These are phyloP conservation scores for Trichoderma citrinoviride DNA, from an alignment of 2,329 filamentous ascomycete genomes.

Conservation along the genomic window DNA sequence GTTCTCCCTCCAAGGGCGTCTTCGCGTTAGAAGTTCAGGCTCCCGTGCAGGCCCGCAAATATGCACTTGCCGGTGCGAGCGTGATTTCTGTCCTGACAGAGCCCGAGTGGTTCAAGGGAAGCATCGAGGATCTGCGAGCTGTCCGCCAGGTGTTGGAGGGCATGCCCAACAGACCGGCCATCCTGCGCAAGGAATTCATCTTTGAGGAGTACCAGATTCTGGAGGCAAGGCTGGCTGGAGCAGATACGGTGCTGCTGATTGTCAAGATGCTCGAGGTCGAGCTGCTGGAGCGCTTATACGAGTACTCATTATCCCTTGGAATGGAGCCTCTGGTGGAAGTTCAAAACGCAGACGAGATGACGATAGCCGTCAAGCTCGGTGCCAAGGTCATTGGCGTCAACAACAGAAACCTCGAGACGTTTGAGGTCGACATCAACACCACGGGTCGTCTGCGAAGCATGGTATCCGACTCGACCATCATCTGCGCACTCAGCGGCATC, in stretches of 20 bases:
- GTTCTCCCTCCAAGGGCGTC: slow-evolving; percentile 91
- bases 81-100: slow-evolving; percentile 98
- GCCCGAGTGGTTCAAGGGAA: slow-evolving; percentile 98
- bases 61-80: slow-evolving; percentile 90
- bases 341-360: slow-evolving; percentile 91
- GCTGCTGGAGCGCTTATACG: slow-evolving; percentile 73
- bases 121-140: slow-evolving; percentile 84
- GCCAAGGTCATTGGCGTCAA: slow-evolving; percentile 95
- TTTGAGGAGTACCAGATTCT: slow-evolving; percentile 99
- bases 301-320: slow-evolving; percentile 82
- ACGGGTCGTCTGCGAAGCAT: slow-evolving; percentile 84
- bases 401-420: slow-evolving; percentile 93
- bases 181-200: slow-evolving; percentile 93
- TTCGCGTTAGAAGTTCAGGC: slow-evolving; percentile 87
- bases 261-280: slow-evolving; percentile 92
- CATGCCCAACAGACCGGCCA: slow-evolving; percentile 87
- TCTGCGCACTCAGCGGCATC: slow-evolving; percentile 94
- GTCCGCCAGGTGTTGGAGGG: slow-evolving; percentile 86
- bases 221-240: slow-evolving; percentile 86
- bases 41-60: slow-evolving; percentile 83
- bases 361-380: slow-evolving; percentile 78
- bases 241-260: slow-evolving; percentile 91
- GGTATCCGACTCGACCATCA: slow-evolving; percentile 79
- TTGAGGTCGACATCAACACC: slow-evolving; percentile 92
- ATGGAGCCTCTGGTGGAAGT: slow-evolving; percentile 99